Conservation (phyloP, 2,329 filamentous ascomycete genomes). For the Fusarium falciforme region DNA sequence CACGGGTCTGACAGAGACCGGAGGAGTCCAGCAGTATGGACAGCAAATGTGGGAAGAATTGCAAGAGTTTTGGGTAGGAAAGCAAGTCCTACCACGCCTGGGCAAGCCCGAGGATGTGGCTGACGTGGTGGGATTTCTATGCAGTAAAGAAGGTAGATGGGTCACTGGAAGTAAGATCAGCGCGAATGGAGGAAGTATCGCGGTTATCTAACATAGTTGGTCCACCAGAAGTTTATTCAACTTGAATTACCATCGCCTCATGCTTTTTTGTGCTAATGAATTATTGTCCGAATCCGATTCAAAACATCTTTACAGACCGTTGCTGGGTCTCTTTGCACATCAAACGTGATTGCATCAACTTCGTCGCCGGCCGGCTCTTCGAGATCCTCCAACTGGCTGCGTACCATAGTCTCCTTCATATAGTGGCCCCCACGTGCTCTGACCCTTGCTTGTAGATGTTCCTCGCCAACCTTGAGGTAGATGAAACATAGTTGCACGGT, state of each 20-base stretch:
- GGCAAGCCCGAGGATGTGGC: background rate
- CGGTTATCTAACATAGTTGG: background rate
- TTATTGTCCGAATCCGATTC: background rate
- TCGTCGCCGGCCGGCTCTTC: background rate
- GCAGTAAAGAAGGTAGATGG: background rate
- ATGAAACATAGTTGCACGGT: constrained; percentile 3
- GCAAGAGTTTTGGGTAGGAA: background rate
- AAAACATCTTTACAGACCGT: background rate
- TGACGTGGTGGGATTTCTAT: background rate
- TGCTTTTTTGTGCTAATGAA: background rate
- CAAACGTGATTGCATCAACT: background rate
- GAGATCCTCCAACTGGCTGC: constrained; percentile 2
- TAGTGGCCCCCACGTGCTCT: background rate
- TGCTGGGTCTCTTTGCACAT: background rate
- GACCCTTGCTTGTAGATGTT: background rate
- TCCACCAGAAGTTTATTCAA: background rate
- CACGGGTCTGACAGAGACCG: background rate
- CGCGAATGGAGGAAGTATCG: background rate
- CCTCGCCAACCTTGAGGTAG: constrained; percentile 3
- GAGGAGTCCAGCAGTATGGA: background rate
- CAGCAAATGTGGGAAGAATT: background rate
- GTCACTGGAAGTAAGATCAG: constrained; percentile 1
- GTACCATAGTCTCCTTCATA: constrained; percentile 10
- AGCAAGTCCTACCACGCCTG: background rate
- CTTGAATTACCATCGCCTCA: background rate